phyloP scores from a whole-genome alignment of 192 early-diverging fungal genomes.

The Backusella tuberculispora region DNA sequence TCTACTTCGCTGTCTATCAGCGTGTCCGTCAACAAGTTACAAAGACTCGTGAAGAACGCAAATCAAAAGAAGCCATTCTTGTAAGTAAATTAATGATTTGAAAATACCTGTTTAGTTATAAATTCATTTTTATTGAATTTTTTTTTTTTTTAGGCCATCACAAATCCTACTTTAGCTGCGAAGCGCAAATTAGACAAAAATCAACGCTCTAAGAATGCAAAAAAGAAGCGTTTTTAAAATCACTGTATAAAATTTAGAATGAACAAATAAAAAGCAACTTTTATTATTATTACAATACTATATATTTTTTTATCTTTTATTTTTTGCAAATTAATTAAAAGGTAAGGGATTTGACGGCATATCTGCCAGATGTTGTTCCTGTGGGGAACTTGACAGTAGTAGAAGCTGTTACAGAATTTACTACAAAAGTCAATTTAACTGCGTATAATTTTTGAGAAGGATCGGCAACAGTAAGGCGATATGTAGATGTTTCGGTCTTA shows the following conservation, averaged over 20 bases:
- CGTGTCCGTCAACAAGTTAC: constrained; percentile 65
- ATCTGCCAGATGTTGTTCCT: background rate
- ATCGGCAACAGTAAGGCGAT: constrained; percentile 22
- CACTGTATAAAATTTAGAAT: constrained; percentile 13
- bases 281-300: background rate
- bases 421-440: constrained; percentile 8
- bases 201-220: background rate
- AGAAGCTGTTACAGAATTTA: background rate
- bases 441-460: constrained; percentile 21
- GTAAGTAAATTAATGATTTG: background rate
- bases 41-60: constrained; percentile 25
- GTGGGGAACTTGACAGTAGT: constrained; percentile 2
- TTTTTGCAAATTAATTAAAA: background rate
- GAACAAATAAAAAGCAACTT: background rate
- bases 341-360: background rate
- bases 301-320: too few relatives aligned
- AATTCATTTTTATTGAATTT: background rate
- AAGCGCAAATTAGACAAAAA: constrained; percentile 28
- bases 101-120: background rate
- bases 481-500: background rate
- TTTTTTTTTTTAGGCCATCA: constrained; percentile 4
- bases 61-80: constrained; percentile 20
- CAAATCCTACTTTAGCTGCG: constrained; percentile 29
- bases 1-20: constrained; percentile 70
- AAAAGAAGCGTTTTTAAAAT: constrained; percentile 21